A percentile compares a stretch with the other conserved stretches of the same genome.
Evolutionary conservation across 2,329 filamentous ascomycete species (phyloP).

Genomic region (Fusarium sp.): DNA sequence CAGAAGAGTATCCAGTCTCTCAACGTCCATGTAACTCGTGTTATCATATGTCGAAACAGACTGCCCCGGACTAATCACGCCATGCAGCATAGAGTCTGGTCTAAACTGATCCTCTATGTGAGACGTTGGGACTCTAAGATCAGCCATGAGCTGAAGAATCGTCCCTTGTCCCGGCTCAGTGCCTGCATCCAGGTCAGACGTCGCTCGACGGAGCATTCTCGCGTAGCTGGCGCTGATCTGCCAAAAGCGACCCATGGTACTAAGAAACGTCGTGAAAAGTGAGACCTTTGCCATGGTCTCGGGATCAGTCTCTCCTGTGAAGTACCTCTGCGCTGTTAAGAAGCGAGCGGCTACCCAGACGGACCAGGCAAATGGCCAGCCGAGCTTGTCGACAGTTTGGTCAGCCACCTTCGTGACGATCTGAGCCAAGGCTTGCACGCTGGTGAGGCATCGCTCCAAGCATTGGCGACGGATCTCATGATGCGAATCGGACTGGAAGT

Average conservation of each 20-base stretch:
- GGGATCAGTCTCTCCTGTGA: fast-evolving
- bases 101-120: neutral
- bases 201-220: neutral
- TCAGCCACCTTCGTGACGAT: neutral
- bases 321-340: neutral
- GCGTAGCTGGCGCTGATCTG: neutral
- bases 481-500: neutral
- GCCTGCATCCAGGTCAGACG: neutral
- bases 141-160: neutral
- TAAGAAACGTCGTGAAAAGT: neutral
- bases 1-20: neutral
- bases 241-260: neutral
- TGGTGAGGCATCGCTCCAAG: neutral
- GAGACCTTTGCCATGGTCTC: fast-evolving
- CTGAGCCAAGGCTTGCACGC: neutral
- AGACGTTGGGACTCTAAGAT: neutral
- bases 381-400: neutral
- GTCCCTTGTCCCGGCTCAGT: fast-evolving
- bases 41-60: neutral
- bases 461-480: neutral
- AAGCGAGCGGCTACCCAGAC: neutral
- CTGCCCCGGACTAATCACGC: neutral
- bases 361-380: neutral
- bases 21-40: fast-evolving
- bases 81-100: neutral